Percentiles rank a stretch among this genome's conserved stretches.
These are phyloP conservation scores for Rhytidhysteron rufulum DNA, from an alignment of 2,329 filamentous ascomycete species.

Conservation along the genomic window DNA sequence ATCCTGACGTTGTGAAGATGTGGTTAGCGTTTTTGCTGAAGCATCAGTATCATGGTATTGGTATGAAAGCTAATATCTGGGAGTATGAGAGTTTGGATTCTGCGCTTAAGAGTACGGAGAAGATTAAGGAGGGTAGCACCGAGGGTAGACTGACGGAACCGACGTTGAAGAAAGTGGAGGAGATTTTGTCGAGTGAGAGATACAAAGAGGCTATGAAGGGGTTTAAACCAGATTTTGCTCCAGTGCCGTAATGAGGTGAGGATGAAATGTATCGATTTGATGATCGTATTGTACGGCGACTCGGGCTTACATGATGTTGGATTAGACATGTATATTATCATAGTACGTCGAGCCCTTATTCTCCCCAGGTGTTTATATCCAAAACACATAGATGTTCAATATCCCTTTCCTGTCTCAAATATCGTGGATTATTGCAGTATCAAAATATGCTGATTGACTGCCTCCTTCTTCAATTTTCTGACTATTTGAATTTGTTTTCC, in stretches of 20 bases:
- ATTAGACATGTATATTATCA: too few species aligned
- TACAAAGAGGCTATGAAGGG: slow-evolving; percentile 31
- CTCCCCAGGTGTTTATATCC: too few species aligned
- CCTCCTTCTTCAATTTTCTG: too few species aligned
- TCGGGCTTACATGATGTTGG: too few species aligned
- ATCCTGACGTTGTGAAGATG: slow-evolving; percentile 81
- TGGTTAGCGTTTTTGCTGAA: slow-evolving; percentile 93
- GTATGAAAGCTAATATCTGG: slow-evolving; percentile 98
- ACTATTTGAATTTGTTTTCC: too few species aligned
- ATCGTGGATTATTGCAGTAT: too few species aligned
- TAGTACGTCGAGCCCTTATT: too few species aligned
- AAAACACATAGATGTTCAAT: too few species aligned
- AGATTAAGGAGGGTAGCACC: slow-evolving; percentile 22
- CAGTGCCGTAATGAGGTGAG: slow-evolving; percentile 15
- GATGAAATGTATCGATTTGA: neutral
- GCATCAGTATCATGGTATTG: slow-evolving; percentile 91
- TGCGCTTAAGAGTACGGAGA: slow-evolving; percentile 21
- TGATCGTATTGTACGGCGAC: too few species aligned
- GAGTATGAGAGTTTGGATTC: slow-evolving; percentile 67
- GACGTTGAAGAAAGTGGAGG: slow-evolving; percentile 32
- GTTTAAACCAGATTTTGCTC: slow-evolving; percentile 16
- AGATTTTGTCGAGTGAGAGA: slow-evolving; percentile 26
- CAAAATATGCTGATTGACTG: too few species aligned
- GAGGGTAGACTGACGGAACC: slow-evolving; percentile 26
- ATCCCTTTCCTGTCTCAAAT: too few species aligned